Evolutionary conservation across 2,329 filamentous ascomycete species (phyloP).

Genomic region (Neofusicoccum parvum): DNA sequence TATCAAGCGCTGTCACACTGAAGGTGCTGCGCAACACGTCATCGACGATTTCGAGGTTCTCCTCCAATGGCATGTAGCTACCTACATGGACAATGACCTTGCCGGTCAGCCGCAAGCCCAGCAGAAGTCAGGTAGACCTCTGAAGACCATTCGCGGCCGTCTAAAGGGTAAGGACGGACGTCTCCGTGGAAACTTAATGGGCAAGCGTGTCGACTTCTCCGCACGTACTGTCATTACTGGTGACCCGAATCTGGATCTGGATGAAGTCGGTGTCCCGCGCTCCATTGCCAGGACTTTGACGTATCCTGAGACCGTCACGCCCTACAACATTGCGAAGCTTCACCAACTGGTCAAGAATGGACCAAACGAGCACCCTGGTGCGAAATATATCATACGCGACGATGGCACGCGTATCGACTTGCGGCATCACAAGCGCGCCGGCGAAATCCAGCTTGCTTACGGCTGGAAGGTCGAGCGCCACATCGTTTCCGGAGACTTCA

Average conservation of each 20-base stretch:
- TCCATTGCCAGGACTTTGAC: slow-evolving; percentile 92
- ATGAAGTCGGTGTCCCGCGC: slow-evolving; percentile 94
- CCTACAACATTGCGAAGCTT: slow-evolving; percentile 94
- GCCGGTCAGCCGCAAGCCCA: slow-evolving; percentile 91
- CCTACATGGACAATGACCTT: slow-evolving; percentile 99
- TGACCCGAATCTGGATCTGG: slow-evolving; percentile 92
- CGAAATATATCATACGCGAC: slow-evolving; percentile 92
- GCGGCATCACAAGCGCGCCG: slow-evolving; percentile 85
- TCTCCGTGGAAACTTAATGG: slow-evolving; percentile 98
- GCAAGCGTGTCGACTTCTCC: slow-evolving; percentile 98
- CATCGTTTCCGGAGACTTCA: slow-evolving; percentile 92
- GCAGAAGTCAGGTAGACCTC: slow-evolving; percentile 94
- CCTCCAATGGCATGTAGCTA: slow-evolving; percentile 96
- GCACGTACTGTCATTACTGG: slow-evolving; percentile 99
- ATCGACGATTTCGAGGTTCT: slow-evolving; percentile 87
- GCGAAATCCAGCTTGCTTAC: slow-evolving; percentile 84
- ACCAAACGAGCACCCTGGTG: slow-evolving; percentile 91
- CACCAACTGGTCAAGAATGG: slow-evolving; percentile 89
- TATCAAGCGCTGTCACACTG: slow-evolving; percentile 84
- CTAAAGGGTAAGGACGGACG: slow-evolving; percentile 99
- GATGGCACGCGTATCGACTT: slow-evolving; percentile 94
- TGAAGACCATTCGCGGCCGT: slow-evolving; percentile 95
- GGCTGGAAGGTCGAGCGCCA: slow-evolving; percentile 99
- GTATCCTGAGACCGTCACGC: slow-evolving; percentile 95
- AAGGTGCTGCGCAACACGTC: slow-evolving; percentile 90